Conservation (phyloP, 78 protist genomes). For the Chrysochromulina parva region DNA sequence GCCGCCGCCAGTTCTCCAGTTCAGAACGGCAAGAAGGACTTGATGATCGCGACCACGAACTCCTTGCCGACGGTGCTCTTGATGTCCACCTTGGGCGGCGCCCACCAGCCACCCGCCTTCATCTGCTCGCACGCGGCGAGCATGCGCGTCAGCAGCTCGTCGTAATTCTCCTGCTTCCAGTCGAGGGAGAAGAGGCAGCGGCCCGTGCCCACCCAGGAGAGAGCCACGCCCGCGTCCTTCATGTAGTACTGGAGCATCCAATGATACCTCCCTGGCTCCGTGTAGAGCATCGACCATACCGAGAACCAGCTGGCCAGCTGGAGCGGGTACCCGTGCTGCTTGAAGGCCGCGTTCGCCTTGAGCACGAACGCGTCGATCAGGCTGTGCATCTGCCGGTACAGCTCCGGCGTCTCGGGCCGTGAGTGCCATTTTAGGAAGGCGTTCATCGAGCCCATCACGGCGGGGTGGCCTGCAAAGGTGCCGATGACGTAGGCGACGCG, state of each 20-base stretch:
- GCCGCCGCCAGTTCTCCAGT: no score
- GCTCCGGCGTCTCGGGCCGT: neutral
- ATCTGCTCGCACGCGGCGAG: neutral
- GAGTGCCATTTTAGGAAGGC: neutral
- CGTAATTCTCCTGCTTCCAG: neutral
- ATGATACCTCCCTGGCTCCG: neutral
- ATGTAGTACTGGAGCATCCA: slow-evolving; percentile 16
- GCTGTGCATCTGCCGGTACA: neutral
- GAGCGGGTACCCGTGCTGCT: neutral
- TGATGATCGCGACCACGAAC: neutral
- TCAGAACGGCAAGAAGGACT: neutral
- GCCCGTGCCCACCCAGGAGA: slow-evolving; percentile 14
- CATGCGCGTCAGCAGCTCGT: neutral
- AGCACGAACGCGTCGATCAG: neutral
- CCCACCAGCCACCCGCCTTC: neutral
- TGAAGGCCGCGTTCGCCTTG: neutral
- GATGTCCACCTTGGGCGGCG: neutral
- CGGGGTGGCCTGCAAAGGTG: neutral
- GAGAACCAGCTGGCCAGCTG: neutral
- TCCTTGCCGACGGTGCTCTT: neutral
- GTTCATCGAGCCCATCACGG: slow-evolving; percentile 4
- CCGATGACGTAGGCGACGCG: slow-evolving; percentile 21
- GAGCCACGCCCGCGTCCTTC: neutral
- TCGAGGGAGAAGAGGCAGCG: slow-evolving; percentile 21
- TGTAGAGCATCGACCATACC: neutral